A percentile compares a stretch with the other conserved stretches of the same genome.
phyloP scores from a whole-genome alignment of 441 rosid genomes.

The Adansonia rubrostipa region DNA sequence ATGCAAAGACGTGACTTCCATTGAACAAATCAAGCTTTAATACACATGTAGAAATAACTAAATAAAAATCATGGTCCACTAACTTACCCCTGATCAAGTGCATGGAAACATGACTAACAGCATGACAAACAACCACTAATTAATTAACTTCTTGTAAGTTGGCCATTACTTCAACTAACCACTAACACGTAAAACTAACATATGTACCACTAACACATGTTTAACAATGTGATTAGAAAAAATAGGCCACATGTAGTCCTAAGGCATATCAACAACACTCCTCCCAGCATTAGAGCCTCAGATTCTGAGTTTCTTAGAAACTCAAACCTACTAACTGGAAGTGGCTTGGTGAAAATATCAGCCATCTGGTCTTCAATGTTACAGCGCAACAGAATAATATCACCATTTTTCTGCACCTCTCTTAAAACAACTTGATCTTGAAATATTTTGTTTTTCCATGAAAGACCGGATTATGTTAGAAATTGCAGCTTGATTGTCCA shows the following conservation, averaged over 20 bases:
- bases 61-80: neutral
- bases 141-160: neutral
- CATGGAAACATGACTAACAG: neutral
- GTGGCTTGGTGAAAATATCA: neutral
- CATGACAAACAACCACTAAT: too few relatives aligned
- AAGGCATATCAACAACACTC: neutral
- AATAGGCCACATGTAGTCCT: neutral
- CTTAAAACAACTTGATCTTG: neutral
- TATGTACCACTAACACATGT: neutral
- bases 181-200: neutral
- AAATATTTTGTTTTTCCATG: neutral
- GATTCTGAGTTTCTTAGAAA: neutral
- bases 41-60: too few relatives aligned
- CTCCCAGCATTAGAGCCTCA: neutral
- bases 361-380: neutral
- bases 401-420: neutral
- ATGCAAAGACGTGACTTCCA: too few relatives aligned
- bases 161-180: neutral
- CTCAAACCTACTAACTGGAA: neutral
- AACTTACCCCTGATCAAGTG: neutral
- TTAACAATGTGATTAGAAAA: neutral
- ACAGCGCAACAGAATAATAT: neutral
- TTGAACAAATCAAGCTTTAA: too few relatives aligned
- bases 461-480: neutral
- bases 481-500: neutral